A percentile compares a stretch with the other conserved stretches of the same genome.
phyloP scores from a whole-genome alignment of 345 rosid genomes.

The Psidium guajava region DNA sequence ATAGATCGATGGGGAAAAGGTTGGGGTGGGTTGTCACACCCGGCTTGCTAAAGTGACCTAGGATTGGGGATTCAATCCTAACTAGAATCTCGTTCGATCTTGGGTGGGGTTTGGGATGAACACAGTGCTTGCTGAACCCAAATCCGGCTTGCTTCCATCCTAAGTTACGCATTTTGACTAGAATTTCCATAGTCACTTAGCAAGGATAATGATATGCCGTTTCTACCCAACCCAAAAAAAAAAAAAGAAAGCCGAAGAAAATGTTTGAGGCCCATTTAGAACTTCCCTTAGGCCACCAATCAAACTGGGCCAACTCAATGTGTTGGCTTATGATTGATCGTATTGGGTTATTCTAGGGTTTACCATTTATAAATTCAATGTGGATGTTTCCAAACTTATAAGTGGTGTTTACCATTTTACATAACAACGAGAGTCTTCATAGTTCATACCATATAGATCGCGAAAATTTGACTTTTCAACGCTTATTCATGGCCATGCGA shows the following conservation, averaged over 20 bases:
- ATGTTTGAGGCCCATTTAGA: not conserved
- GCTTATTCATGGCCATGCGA: not conserved
- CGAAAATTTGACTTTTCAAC: not conserved
- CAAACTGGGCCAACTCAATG: not conserved
- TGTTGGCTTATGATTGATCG: not conserved
- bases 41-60: not conserved
- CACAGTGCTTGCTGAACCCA: not conserved
- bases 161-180: not conserved
- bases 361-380: not conserved
- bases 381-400: not conserved
- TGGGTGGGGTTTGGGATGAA: not conserved
- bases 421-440: not conserved
- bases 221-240: fast-evolving
- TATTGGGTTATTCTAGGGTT: not conserved
- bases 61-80: not conserved
- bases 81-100: not conserved
- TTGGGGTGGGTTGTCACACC: not conserved
- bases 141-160: not conserved
- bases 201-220: not conserved
- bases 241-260: not conserved
- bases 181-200: not conserved
- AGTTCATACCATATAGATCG: not conserved
- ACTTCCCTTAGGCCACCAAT: not conserved
- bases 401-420: not conserved
- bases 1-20: not conserved